Evolutionary conservation across 1,284 basidiomycete species (phyloP).

Genomic region (Thecaphora frezii): DNA sequence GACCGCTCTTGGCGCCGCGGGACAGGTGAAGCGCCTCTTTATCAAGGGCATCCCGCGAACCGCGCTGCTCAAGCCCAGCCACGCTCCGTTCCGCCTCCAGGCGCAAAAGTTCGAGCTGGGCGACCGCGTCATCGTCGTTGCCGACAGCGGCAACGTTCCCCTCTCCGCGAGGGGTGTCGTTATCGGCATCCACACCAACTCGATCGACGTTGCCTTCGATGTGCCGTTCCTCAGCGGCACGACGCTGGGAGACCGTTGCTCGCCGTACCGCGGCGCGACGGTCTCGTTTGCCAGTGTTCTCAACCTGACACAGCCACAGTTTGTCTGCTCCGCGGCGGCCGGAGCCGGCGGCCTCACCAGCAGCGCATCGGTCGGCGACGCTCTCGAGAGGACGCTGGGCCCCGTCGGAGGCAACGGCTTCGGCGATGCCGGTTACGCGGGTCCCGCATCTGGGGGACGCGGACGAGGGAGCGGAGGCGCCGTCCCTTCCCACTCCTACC

Average conservation of each 20-base stretch:
- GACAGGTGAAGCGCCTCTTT: slow-evolving; percentile 82
- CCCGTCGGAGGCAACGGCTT: slow-evolving; percentile 25
- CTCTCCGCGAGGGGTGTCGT: slow-evolving; percentile 90
- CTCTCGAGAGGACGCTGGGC: slow-evolving; percentile 39
- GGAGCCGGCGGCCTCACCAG: slow-evolving; percentile 20
- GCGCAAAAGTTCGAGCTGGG: slow-evolving; percentile 87
- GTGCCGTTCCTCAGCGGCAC: slow-evolving; percentile 89
- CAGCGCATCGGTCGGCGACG: slow-evolving; percentile 31
- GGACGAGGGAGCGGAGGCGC: slow-evolving; percentile 9
- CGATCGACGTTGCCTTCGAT: slow-evolving; percentile 97
- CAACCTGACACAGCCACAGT: slow-evolving; percentile 53
- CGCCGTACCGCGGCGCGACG: slow-evolving; percentile 37
- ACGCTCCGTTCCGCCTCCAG: slow-evolving; percentile 85
- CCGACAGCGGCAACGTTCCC: slow-evolving; percentile 87
- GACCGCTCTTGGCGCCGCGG: slow-evolving; percentile 63
- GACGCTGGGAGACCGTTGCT: slow-evolving; percentile 70
- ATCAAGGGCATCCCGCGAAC: slow-evolving; percentile 91
- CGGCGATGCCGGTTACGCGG: not conserved
- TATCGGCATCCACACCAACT: slow-evolving; percentile 75
- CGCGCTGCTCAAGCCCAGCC: slow-evolving; percentile 88
- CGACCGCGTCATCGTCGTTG: slow-evolving; percentile 94
- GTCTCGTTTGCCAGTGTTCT: slow-evolving; percentile 47
- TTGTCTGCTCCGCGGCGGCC: slow-evolving; percentile 22
- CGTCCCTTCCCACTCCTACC: slow-evolving; percentile 13
- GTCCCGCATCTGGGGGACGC: not conserved